phyloP scores from a whole-genome alignment of 2,329 filamentous ascomycete species.

The Alternaria panax region DNA sequence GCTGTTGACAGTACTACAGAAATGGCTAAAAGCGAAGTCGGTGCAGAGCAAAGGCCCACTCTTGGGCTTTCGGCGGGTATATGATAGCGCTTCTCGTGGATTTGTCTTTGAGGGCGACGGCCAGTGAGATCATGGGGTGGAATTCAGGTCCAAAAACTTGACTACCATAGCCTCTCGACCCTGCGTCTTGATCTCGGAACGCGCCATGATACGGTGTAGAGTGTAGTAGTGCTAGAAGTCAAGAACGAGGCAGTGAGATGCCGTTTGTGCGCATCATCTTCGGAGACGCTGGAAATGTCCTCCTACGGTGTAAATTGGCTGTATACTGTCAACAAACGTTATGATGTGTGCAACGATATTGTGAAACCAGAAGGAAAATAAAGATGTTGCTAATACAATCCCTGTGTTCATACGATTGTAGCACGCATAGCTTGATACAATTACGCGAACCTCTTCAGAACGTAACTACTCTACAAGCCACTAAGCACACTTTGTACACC shows the following conservation, averaged over 20 bases:
- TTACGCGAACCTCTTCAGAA: not conserved
- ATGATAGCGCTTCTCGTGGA: not conserved
- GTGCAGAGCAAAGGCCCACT: not conserved
- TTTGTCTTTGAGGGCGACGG: not conserved
- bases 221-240: not conserved
- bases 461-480: conserved; percentile 33
- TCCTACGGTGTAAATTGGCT: no score
- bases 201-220: not conserved
- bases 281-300: not conserved
- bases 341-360: not conserved
- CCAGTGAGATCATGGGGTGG: not conserved
- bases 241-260: no score
- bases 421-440: not conserved
- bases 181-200: not conserved
- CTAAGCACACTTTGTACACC: conserved; percentile 85
- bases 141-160: no score
- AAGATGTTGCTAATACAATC: not conserved
- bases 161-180: no score
- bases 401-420: not conserved
- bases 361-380: not conserved
- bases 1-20: not conserved
- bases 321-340: not conserved
- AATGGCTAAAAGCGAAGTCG: not conserved
- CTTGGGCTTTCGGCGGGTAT: not conserved
- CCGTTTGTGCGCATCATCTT: not conserved